Conservation (phyloP, 345 rosid genomes). For the Chamaenerion angustifolium region DNA sequence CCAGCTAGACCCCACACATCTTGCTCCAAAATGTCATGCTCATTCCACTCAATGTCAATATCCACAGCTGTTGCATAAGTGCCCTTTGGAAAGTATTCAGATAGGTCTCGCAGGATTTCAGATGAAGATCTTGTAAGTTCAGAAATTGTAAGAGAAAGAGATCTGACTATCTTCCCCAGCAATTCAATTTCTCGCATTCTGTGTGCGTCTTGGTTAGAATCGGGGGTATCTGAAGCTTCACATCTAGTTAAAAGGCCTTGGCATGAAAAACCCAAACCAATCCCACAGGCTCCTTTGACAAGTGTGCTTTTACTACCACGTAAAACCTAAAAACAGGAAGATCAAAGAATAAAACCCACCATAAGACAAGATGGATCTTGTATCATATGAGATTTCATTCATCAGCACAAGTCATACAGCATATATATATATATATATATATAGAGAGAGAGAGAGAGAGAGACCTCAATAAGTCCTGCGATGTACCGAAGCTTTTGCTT, state of each 20-base stretch:
- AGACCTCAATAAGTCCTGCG: constrained; percentile 65
- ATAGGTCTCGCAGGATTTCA: constrained; percentile 34
- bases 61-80: constrained; percentile 15
- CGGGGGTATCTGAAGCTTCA: constrained; percentile 28
- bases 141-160: constrained; percentile 33
- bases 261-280: constrained; percentile 81
- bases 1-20: constrained; percentile 93
- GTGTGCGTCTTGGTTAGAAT: constrained; percentile 32
- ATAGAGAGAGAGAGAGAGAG: background rate
- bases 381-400: too few relatives aligned
- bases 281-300: constrained; percentile 87
- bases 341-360: constrained; percentile 2
- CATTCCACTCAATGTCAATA: constrained; percentile 25
- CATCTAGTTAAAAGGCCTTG: constrained; percentile 58
- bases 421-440: background rate
- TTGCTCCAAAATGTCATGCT: constrained; percentile 52
- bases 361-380: background rate
- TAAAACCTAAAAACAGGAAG: constrained; percentile 46
- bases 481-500: constrained; percentile 64
- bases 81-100: constrained; percentile 24
- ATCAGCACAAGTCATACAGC: too few relatives aligned
- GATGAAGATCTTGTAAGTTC: constrained; percentile 30
- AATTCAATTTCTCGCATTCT: constrained; percentile 46
- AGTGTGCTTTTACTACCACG: constrained; percentile 64
- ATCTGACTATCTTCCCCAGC: constrained; percentile 45